phyloP scores from a whole-genome alignment of 768 basidiomycete genomes.

The Dioszegia crocea region DNA sequence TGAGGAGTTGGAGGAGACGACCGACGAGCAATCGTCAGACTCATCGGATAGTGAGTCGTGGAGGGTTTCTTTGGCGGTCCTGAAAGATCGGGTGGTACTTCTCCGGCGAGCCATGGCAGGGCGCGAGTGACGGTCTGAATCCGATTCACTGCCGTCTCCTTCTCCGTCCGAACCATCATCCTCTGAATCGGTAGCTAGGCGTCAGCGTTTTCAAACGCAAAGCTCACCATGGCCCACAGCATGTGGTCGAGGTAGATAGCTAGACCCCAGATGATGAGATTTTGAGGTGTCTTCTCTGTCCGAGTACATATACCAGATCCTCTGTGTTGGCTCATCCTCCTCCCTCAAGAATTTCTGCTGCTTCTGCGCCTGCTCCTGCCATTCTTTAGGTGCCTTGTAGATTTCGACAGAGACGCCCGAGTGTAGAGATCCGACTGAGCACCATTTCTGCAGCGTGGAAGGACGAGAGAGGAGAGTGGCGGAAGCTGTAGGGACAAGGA shows the following conservation, averaged over 20 bases:
- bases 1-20: neutral
- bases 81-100: slow-evolving; percentile 10
- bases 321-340: slow-evolving; percentile 67
- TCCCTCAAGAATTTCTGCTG: slow-evolving; percentile 66
- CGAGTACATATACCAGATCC: slow-evolving; percentile 49
- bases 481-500: slow-evolving; percentile 58
- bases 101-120: neutral
- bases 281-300: slow-evolving; percentile 5
- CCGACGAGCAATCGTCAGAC: slow-evolving; percentile 11
- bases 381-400: slow-evolving; percentile 63
- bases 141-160: neutral
- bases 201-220: neutral
- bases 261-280: slow-evolving; percentile 18
- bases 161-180: slow-evolving; percentile 1
- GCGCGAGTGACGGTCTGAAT: neutral
- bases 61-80: slow-evolving; percentile 11
- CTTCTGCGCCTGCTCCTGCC: slow-evolving; percentile 54
- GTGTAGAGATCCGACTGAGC: slow-evolving; percentile 60
- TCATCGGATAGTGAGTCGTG: slow-evolving; percentile 9
- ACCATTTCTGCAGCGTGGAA: slow-evolving; percentile 54
- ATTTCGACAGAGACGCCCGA: slow-evolving; percentile 64
- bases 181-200: too few species aligned
- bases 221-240: slow-evolving; percentile 3
- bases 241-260: slow-evolving; percentile 35
- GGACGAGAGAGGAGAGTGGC: slow-evolving; percentile 54